These are phyloP conservation scores for Fusarium secorum DNA, from an alignment of 2,329 filamentous ascomycete species.

Conservation along the genomic window DNA sequence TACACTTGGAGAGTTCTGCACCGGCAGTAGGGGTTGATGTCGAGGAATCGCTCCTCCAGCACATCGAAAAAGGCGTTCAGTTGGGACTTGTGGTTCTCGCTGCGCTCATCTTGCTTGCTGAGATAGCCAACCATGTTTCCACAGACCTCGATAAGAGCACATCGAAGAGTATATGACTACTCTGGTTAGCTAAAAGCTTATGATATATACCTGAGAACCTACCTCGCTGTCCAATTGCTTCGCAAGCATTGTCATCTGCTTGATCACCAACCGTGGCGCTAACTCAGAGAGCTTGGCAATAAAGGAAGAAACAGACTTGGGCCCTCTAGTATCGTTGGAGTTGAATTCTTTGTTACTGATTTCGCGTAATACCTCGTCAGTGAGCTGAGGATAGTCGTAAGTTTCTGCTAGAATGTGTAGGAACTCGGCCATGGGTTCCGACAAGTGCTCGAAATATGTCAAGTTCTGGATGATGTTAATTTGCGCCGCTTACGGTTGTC, in stretches of 20 bases:
- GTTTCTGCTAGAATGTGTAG: conserved; percentile 94
- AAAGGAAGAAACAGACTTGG: conserved; percentile 95
- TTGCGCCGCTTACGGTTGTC: conserved; percentile 74
- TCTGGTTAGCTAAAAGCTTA: conserved; percentile 33
- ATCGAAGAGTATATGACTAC: conserved; percentile 89
- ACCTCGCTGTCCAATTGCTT: conserved; percentile 96
- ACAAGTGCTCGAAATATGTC: conserved; percentile 98
- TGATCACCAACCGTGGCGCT: conserved; percentile 89
- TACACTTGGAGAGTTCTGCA: conserved; percentile 94
- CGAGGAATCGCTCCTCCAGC: conserved; percentile 92
- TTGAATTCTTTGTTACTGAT: conserved; percentile 98
- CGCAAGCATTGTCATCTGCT: conserved; percentile 94
- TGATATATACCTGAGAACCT: conserved; percentile 22
- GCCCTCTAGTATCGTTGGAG: conserved; percentile 91
- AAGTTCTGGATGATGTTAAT: conserved; percentile 97
- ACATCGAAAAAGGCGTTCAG: conserved; percentile 98
- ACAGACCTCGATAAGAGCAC: conserved; percentile 94
- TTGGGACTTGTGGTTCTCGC: conserved; percentile 92
- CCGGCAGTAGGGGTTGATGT: conserved; percentile 95
- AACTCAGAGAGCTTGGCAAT: conserved; percentile 93
- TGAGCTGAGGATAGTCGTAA: conserved; percentile 95
- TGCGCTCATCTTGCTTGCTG: conserved; percentile 88
- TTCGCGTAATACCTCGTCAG: conserved; percentile 92
- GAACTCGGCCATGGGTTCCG: conserved; percentile 98
- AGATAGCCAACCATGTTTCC: conserved; percentile 93